These are phyloP conservation scores for Erodium moschatum DNA, from an alignment of 441 rosid species.

Conservation along the genomic window DNA sequence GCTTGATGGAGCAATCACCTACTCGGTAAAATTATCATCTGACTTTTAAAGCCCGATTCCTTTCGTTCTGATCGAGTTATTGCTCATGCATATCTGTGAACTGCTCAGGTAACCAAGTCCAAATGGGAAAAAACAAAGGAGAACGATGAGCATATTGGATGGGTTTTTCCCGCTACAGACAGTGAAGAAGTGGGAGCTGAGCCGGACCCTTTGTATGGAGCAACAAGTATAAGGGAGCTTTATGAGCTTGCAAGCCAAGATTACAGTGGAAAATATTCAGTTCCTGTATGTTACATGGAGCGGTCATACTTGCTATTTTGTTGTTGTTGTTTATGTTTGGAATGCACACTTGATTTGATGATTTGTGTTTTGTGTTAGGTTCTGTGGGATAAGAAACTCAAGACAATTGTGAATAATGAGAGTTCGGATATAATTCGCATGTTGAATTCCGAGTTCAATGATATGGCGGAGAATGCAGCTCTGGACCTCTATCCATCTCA, in stretches of 20 bases:
- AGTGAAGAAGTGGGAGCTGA: constrained; percentile 24
- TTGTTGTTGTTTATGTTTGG: background rate
- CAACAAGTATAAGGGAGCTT: constrained; percentile 25
- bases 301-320: background rate
- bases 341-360: background rate
- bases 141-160: constrained; percentile 28
- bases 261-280: constrained; percentile 26
- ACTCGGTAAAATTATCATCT: constrained; percentile 16
- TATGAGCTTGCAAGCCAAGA: constrained; percentile 26
- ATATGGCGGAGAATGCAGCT: constrained; percentile 26
- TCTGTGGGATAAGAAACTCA: constrained; percentile 30
- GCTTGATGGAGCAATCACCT: constrained; percentile 23
- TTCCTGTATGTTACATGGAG: constrained; percentile 21
- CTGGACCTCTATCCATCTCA: constrained; percentile 27
- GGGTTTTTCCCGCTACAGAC: constrained; percentile 24
- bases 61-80: background rate
- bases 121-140: constrained; percentile 29
- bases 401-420: constrained; percentile 28
- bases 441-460: constrained; percentile 27
- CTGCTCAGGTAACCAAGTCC: constrained; percentile 23
- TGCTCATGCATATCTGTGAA: background rate
- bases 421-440: constrained; percentile 26
- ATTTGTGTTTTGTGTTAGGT: constrained; percentile 15
- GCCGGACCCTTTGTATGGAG: constrained; percentile 22
- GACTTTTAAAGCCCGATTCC: background rate